Evolutionary conservation across 2,329 filamentous ascomycete species (phyloP), one percentile per base, ranked within the genome.

Genomic region (Neoscytalidium dimidiatum): DNA sequence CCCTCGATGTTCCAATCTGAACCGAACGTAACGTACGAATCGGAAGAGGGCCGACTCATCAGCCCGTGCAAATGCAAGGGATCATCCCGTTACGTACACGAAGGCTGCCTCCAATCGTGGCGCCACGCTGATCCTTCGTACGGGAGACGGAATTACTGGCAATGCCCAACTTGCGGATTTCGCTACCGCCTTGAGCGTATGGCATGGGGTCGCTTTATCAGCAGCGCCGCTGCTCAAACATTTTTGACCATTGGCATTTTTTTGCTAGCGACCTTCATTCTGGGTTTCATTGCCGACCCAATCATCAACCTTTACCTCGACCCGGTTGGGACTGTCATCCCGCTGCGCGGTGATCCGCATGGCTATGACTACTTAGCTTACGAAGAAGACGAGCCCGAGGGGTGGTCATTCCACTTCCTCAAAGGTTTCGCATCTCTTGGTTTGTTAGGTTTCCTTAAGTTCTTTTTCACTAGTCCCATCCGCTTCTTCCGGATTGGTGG

Each of bases 51-150:
- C 31, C 89, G 92, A 58, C 82, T 99, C 29, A 86, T 98, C 71
- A 90, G 91, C 62, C 95, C 95, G 38, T 99, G 95, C 83, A 88
- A 90, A 79, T 99, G 95, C 84, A 96, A 92, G 80, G 95, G 95
- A 61, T 92, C 91, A 43, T 92, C 94, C 71, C 92, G 92, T 80
- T 97, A 96, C 78, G 93, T 98, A 26, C 95, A 99, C 77, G 92
- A 97, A 77, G 90, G 88, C 31, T 99, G 95, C 74, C 83, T 99
- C 56, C 87, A 91, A 72, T 84, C 86, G 11, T 98, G 94, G 92
- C 87, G 95, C 70, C 85, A 89, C 68, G 85, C 91, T 48, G 88
- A 92, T 73, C 90, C 91, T 0, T 72, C 84, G 44, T 85, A 86
- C 69, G 80, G 81, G 46, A 80, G 79, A 65, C 85, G 91, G 64